A percentile compares a stretch with the other conserved stretches of the same genome.
Evolutionary conservation across 2,329 filamentous ascomycete species (phyloP).

Genomic region (Trichocomaceae sp.): DNA sequence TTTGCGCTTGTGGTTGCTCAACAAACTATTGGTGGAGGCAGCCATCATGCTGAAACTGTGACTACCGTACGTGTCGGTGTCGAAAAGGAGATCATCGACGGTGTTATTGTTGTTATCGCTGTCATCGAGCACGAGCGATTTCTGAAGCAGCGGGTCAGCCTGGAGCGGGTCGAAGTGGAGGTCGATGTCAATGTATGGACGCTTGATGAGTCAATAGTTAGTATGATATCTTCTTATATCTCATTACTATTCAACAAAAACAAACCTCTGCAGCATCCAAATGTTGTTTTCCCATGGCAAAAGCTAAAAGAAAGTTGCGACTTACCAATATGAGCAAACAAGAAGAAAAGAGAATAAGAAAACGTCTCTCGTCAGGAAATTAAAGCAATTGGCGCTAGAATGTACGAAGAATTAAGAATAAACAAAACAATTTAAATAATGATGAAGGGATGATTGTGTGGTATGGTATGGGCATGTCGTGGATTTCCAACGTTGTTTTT

Average conservation of each 20-base stretch:
- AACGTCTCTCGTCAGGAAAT: background rate
- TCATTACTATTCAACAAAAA: too few species aligned
- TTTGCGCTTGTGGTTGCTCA: constrained; percentile 24
- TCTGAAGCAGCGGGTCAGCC: constrained; percentile 21
- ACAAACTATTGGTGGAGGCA: background rate
- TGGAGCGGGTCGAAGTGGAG: constrained; percentile 18
- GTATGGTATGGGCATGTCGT: background rate
- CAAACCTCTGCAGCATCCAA: constrained; percentile 8
- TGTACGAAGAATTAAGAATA: background rate
- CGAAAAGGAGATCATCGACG: background rate
- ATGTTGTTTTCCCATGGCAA: background rate
- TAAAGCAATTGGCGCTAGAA: background rate
- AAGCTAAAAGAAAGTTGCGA: background rate
- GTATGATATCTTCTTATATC: too few species aligned
- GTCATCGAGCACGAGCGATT: constrained; percentile 17
- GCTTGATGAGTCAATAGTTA: background rate
- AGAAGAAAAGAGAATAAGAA: background rate
- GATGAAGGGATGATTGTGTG: background rate
- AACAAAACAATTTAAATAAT: background rate
- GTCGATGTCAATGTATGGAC: constrained; percentile 15
- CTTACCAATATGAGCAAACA: background rate
- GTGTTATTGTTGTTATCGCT: constrained; percentile 11
- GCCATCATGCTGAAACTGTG: background rate
- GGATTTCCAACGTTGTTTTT: too few species aligned
- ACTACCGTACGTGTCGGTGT: background rate